phyloP scores from a whole-genome alignment of 73 alveolate species.

The Stentor coeruleus region DNA sequence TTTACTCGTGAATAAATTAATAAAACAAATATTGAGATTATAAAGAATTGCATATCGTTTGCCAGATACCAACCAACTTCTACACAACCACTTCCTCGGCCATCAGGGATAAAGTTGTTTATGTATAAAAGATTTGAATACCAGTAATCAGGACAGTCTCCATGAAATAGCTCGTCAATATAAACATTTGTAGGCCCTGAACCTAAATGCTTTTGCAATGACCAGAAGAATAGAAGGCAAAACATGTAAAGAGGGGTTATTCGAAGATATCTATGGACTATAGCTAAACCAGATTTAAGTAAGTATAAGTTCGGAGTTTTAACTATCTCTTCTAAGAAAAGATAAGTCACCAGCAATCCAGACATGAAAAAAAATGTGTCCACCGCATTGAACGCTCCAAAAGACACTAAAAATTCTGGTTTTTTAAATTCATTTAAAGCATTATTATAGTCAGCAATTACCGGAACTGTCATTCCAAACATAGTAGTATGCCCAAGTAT shows the following conservation, averaged over 20 bases:
- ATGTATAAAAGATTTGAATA: background rate
- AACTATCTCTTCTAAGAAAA: slow-evolving; percentile 23
- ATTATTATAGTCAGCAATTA: background rate
- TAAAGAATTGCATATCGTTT: slow-evolving; percentile 41
- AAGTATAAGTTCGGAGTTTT: background rate
- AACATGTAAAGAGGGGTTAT: slow-evolving; percentile 29
- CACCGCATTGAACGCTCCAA: slow-evolving; percentile 37
- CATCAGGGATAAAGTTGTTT: background rate
- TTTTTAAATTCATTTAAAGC: background rate
- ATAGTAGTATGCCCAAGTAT: slow-evolving; percentile 32
- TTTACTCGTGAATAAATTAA: slow-evolving; percentile 22
- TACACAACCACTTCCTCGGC: slow-evolving; percentile 24
- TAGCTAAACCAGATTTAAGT: background rate
- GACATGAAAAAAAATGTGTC: slow-evolving; percentile 37
- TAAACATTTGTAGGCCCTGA: slow-evolving; percentile 41
- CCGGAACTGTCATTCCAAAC: slow-evolving; percentile 4
- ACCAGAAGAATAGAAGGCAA: slow-evolving; percentile 1
- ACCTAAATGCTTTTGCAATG: slow-evolving; percentile 23
- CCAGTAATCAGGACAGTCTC: background rate
- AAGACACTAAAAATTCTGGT: slow-evolving; percentile 8
- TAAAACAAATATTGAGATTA: slow-evolving; percentile 32
- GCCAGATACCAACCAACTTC: slow-evolving; percentile 42
- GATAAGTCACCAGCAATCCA: slow-evolving; percentile 33
- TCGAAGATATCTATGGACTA: slow-evolving; percentile 43
- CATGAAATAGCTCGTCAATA: background rate